These are phyloP conservation scores for Dalbergia cultrata DNA, from an alignment of 306 rosid genomes.

Conservation along the genomic window DNA sequence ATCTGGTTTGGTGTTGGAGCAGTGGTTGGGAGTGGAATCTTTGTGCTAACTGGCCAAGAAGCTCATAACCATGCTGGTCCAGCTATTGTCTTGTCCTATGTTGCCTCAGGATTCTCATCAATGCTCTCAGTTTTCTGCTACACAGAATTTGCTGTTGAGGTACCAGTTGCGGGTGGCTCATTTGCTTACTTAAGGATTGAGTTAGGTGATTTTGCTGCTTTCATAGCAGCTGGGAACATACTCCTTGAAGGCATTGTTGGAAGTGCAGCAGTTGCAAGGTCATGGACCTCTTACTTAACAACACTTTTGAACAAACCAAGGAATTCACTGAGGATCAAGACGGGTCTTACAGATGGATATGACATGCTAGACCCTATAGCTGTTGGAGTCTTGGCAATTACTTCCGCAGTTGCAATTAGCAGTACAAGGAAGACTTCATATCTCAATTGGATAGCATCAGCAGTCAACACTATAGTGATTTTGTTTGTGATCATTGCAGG, in stretches of 20 bases:
- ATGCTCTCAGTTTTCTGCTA: constrained; percentile 89
- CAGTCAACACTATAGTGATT: constrained; percentile 59
- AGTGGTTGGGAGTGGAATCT: constrained; percentile 83
- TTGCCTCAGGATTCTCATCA: constrained; percentile 79
- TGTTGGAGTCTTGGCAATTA: constrained; percentile 55
- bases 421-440: constrained; percentile 77
- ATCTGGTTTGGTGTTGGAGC: constrained; percentile 87
- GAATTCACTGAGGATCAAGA: constrained; percentile 63
- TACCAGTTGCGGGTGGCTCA: constrained; percentile 86
- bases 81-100: constrained; percentile 72
- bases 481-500: constrained; percentile 68
- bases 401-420: constrained; percentile 59
- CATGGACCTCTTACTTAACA: constrained; percentile 88
- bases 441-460: constrained; percentile 79
- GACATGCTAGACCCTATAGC: constrained; percentile 80
- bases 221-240: constrained; percentile 82
- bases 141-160: constrained; percentile 80
- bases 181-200: constrained; percentile 84
- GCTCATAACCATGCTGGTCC: constrained; percentile 70
- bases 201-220: constrained; percentile 82
- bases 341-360: constrained; percentile 59
- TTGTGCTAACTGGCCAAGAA: constrained; percentile 78
- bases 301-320: constrained; percentile 60
- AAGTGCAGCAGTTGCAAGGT: constrained; percentile 73
- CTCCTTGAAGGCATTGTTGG: constrained; percentile 75